Evolutionary conservation across 2,329 filamentous ascomycete genomes (phyloP).

Genomic region (Simplicillium aogashimaense): DNA sequence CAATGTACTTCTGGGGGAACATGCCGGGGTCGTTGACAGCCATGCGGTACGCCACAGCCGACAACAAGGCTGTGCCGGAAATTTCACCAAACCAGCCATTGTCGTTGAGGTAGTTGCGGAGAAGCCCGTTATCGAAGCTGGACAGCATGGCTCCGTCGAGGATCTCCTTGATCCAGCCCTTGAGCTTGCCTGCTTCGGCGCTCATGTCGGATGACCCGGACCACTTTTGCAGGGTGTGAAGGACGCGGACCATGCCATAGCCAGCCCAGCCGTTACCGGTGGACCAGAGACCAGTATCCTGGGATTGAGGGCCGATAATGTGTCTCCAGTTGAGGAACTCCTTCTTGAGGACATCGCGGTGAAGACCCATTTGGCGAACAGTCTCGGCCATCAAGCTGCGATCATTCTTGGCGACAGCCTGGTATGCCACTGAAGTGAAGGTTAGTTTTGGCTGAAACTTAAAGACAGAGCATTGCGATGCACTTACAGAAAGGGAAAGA

Average conservation of each 20-base stretch:
- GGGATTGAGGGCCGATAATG: constrained; percentile 9
- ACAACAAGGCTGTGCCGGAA: constrained; percentile 7
- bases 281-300: constrained; percentile 9
- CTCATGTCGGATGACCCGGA: constrained; percentile 1
- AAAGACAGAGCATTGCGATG: neutral
- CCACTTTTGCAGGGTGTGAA: constrained; percentile 9
- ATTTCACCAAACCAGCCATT: constrained; percentile 7
- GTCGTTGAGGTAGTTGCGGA: constrained; percentile 8
- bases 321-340: constrained; percentile 8
- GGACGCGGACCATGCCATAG: constrained; percentile 9
- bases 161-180: constrained; percentile 9
- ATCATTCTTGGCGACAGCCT: constrained; percentile 6
- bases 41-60: constrained; percentile 8
- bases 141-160: constrained; percentile 7
- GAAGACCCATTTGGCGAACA: constrained; percentile 6
- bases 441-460: neutral
- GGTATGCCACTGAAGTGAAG: neutral
- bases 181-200: constrained; percentile 3
- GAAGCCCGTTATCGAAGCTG: constrained; percentile 2
- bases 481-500: constrained; percentile 8
- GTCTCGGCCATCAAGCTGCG: constrained; percentile 3
- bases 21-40: constrained; percentile 6
- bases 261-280: constrained; percentile 8
- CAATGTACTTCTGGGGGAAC: constrained; percentile 7
- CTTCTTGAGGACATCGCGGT: constrained; percentile 6